Base-by-base conservation (phyloP, 306 rosid species). In the Delonix regia region DNA sequence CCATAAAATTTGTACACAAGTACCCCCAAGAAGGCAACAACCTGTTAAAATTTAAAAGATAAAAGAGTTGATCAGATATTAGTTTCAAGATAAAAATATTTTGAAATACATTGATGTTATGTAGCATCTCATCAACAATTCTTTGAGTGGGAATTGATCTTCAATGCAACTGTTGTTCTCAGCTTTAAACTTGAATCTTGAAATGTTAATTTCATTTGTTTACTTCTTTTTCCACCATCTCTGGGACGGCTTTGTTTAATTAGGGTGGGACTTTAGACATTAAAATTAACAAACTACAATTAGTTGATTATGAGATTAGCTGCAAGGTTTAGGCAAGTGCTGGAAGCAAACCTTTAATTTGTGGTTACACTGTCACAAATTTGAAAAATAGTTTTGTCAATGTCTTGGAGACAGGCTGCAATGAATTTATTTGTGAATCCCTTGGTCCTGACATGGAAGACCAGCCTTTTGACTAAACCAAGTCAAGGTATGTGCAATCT, bases 1-100 rank as follows among this genome's bases (percentile, higher is more conserved):
- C 99, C 99, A 70, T 93, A 95, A 83, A 95, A 91, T 81, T 93
- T 95, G 87, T 95, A 95, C 62, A 95, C 91, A 85, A 95, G 87
- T 81, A 93, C 93, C 45, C 98, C 99, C 88, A 95, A 85, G 86
- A 89, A 91, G 82, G 99, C 98, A 73, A 95, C 98, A 81, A 95
- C 89, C 99, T 95, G 90, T 71, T 73, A 57, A 77, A 78, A 80
- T 61, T 60, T 86, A 73, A 80, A 25, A 68, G 41, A 49, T 52
- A 67, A 79, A 81, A 83, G 59, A 59, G 15, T 38, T 74, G 39
- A 83, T 73, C 30, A 82, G 59, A 56, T 34, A 78, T 47, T 74
- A 66, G 36, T 75, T 79, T 68, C 61, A 68, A 83, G 52, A 59
- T 62, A 22, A 22, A 44, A 39, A 53, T 61, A 76, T 42, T 73